Evolutionary conservation across 78 protist genomes (phyloP).

Genomic region (Chrysochromulina tobinii): DNA sequence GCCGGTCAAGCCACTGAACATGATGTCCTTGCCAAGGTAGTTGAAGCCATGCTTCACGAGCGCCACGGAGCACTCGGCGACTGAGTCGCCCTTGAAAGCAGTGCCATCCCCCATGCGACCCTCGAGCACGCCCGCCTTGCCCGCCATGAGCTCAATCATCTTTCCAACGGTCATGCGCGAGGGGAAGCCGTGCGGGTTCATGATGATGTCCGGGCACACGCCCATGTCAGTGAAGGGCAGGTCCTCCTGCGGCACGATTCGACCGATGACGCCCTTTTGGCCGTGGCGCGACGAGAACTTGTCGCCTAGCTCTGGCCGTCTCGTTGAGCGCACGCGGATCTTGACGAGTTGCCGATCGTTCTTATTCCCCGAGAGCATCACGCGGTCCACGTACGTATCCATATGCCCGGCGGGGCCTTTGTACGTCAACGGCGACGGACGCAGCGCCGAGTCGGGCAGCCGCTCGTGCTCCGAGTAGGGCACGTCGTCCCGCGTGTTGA

Average conservation of each 20-base stretch:
- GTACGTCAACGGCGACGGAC: constrained; percentile 47
- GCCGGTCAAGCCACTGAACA: constrained; percentile 92
- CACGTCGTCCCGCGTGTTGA: constrained; percentile 10
- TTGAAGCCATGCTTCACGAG: constrained; percentile 90
- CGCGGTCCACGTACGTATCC: constrained; percentile 26
- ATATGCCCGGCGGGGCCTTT: constrained; percentile 44
- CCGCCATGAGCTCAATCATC: constrained; percentile 94
- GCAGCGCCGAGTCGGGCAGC: neutral
- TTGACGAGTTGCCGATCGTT: constrained; percentile 80
- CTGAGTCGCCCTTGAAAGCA: constrained; percentile 91
- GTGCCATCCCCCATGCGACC: constrained; percentile 56
- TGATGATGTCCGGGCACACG: constrained; percentile 98
- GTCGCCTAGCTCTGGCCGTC: constrained; percentile 99
- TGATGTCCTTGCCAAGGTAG: constrained; percentile 95
- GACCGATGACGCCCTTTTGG: constrained; percentile 94
- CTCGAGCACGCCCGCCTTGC: constrained; percentile 80
- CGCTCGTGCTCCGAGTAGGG: neutral
- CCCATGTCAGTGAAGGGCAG: constrained; percentile 98
- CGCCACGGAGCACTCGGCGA: constrained; percentile 70
- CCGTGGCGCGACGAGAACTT: constrained; percentile 99
- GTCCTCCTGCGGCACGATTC: constrained; percentile 67
- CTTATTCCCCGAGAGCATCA: constrained; percentile 80
- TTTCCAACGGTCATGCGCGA: constrained; percentile 95
- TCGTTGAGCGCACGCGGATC: constrained; percentile 73
- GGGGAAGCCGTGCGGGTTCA: constrained; percentile 99